Conservation (phyloP, 2,329 filamentous ascomycete genomes). For the Arthroderma sp. region DNA sequence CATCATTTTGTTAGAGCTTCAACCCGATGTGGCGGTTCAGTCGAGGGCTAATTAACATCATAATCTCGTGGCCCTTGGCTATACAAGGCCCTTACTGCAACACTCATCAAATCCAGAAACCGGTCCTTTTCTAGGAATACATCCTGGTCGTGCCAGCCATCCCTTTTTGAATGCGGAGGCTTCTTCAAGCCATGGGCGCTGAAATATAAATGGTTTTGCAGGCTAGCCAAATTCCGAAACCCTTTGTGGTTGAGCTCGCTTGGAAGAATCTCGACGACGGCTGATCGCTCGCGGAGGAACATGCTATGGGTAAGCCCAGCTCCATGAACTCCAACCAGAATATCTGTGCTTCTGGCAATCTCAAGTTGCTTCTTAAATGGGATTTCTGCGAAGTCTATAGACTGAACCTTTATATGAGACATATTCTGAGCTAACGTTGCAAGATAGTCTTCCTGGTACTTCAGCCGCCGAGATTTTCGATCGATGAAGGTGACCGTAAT, state of each 20-base stretch:
- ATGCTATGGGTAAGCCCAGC: constrained; percentile 31
- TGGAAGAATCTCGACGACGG: constrained; percentile 33
- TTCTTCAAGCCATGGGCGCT: constrained; percentile 18
- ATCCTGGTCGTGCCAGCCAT: constrained; percentile 16
- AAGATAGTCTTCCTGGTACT: constrained; percentile 18
- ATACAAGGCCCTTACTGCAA: constrained; percentile 13
- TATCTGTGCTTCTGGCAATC: constrained; percentile 25
- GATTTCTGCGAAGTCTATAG: constrained; percentile 29
- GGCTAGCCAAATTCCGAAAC: constrained; percentile 31
- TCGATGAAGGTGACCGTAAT: constrained; percentile 25
- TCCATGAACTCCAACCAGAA: constrained; percentile 34
- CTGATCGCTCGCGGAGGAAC: constrained; percentile 25
- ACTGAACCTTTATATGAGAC: constrained; percentile 18
- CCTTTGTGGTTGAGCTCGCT: constrained; percentile 22
- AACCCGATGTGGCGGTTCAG: no score
- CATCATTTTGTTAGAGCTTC: no score
- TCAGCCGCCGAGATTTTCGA: constrained; percentile 22
- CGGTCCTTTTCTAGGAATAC: constrained; percentile 14
- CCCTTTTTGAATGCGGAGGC: not conserved
- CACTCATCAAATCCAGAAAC: constrained; percentile 17
- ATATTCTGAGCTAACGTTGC: constrained; percentile 14
- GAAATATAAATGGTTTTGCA: constrained; percentile 28
- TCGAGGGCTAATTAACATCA: constrained; percentile 5
- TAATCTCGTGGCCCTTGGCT: constrained; percentile 9
- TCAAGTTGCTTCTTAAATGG: constrained; percentile 26